A percentile compares a stretch with the other conserved stretches of the same genome.
Evolutionary conservation across 1,284 basidiomycete species (phyloP).

Genomic region (Leucoagaricus sp.): DNA sequence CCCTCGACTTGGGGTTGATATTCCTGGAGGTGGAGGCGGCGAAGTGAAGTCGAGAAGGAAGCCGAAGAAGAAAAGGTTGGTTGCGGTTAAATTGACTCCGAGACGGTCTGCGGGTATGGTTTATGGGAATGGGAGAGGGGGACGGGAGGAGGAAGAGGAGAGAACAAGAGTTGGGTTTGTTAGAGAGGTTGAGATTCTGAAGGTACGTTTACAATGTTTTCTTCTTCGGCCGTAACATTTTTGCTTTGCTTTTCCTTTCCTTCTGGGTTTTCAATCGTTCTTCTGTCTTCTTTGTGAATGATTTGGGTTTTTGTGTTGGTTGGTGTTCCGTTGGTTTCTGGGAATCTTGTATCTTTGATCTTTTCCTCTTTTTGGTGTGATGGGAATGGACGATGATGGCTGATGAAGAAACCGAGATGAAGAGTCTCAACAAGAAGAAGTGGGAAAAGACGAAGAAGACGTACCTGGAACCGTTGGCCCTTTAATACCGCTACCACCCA

Average conservation of each 20-base stretch:
- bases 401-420: no score
- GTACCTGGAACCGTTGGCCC: no score
- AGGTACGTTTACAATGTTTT: slow-evolving; percentile 44
- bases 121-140: slow-evolving; percentile 7
- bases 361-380: no score
- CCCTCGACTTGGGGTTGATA: background rate
- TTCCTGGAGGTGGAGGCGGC: background rate
- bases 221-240: no score
- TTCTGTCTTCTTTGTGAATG: background rate
- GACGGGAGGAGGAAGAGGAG: slow-evolving; percentile 42
- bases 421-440: no score
- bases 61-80: slow-evolving; percentile 36
- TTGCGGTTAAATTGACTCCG: slow-evolving; percentile 87
- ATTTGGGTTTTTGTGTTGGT: no score
- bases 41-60: background rate
- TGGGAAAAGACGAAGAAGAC: no score
- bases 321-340: no score
- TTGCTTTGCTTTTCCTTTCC: slow-evolving; percentile 7
- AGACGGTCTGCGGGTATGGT: slow-evolving; percentile 39
- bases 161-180: slow-evolving; percentile 84
- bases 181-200: slow-evolving; percentile 85
- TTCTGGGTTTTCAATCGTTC: background rate
- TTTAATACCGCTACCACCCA: no score
- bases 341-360: no score
- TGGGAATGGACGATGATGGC: no score